Base-by-base conservation (phyloP, 169 alveolate species). In the Eimeria acervulina region DNA sequence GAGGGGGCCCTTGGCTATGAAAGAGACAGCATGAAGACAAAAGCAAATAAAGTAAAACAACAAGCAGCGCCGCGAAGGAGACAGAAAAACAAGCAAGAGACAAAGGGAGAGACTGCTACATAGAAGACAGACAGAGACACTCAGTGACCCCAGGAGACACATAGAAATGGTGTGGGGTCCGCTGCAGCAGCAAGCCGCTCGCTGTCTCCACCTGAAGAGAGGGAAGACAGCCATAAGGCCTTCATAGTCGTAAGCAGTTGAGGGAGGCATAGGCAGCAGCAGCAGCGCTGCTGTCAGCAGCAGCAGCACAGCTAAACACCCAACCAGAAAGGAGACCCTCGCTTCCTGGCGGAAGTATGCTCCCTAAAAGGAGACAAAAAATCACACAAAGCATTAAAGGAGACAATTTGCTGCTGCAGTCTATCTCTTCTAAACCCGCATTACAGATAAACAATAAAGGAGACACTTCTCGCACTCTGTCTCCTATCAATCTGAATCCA, bases 141-240 rank as follows among this genome's bases (percentile, higher is more conserved):
- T 0, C 28, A 23, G 81, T 12, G 47, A 26, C 47, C 44, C 81
- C 38, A 26, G 38, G 74, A 31, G 13, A n/a, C 21, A 70, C 40
- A 23, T 21, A 70, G 21, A 12, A 2, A 26, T 28, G 12, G 38
- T 70, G 81, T 28, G 81, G 81, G 47, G 40, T 17, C 15, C 21
- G 21, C 21, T 51, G 59, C 59, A 51, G 15, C 59, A 51, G 59
- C 59, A 10, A 51, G 59, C 59, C 6, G 59, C 59, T 51, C 59
- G 7, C 15, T 10, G n/a, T 31, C 87, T 19, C 38, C 52, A 81
- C 90, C 90, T 42, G 90, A 81, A 81, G 38, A 81, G 90, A 44
- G 90, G 90, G 23, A 81, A 81, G 44, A 81, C 90, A 1, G 90
- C 70, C 90, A 81, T 81, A 12, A 81, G 68, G 72, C 90, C 90